Percentiles rank a stretch among this genome's conserved stretches.
Conservation (phyloP, 1,284 basidiomycete genomes). For the Ceratobasidium sp. region DNA sequence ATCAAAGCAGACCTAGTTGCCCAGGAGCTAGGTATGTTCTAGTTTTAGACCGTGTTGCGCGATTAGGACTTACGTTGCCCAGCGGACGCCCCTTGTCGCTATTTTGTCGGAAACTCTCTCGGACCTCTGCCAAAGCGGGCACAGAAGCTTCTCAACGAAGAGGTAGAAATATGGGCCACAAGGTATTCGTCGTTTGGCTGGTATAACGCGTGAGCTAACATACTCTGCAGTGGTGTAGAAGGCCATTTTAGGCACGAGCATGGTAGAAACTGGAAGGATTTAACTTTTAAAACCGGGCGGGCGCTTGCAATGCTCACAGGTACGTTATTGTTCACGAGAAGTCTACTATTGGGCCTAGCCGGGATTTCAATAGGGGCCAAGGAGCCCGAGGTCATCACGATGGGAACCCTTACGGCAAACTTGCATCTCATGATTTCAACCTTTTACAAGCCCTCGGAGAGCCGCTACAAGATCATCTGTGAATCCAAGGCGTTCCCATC, state of each 20-base stretch:
- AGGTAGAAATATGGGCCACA: conserved; percentile 88
- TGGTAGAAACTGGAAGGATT: conserved; percentile 85
- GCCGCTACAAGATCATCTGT: conserved; percentile 94
- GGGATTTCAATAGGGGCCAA: conserved; percentile 73
- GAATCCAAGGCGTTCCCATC: conserved; percentile 96
- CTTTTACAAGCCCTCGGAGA: conserved; percentile 90
- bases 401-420: conserved; percentile 94
- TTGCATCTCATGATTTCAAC: conserved; percentile 93
- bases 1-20: conserved; percentile 64
- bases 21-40: conserved; percentile 57
- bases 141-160: conserved; percentile 80
- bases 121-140: conserved; percentile 85
- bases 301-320: conserved; percentile 36
- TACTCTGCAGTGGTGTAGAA: conserved; percentile 77
- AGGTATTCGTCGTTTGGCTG: conserved; percentile 62
- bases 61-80: conserved; percentile 21
- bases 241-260: conserved; percentile 94
- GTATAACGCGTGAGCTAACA: neutral
- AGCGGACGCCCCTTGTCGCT: conserved; percentile 74
- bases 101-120: conserved; percentile 97
- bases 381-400: conserved; percentile 90
- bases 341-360: conserved; percentile 11
- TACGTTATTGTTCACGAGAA: neutral
- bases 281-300: conserved; percentile 67
- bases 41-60: neutral